Evolutionary conservation across 2,329 filamentous ascomycete genomes (phyloP), one percentile per base, ranked within the genome.

Genomic region (Nannizziopsis barbatae): DNA sequence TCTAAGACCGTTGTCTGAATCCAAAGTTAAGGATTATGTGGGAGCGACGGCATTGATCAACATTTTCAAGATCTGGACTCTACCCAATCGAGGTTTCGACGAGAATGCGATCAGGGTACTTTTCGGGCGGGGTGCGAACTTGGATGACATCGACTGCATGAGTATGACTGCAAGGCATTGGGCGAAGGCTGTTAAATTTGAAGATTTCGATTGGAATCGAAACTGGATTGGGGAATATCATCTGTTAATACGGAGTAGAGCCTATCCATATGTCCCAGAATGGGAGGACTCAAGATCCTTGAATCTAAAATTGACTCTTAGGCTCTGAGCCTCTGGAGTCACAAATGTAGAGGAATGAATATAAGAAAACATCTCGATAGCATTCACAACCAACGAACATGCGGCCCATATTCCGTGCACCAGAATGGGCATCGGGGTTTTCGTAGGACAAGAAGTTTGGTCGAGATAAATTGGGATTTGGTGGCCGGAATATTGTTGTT

Each of bases 11-110:
- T 22, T 42, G 42, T 2, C 37, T 50, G 14, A 14, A 38, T 15
- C 40, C 14, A 46, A 50, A 31, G 31, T 46, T 8, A 22, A n/a
- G 9, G 48, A 50, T 32, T 12, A 31, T 12, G 30, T 12, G 10
- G 48, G 48, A 31, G 36, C 37, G 20, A 50, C 48, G n/a, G 30
- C 42, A 2, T 38, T 50, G 37, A 45, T 42, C 35, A 30, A 50
- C 20, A 11, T 33, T 14, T 31, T 46, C 3, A 46, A 46, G 31
- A 14, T 22, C 7, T 39, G 14, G 12, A 30, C 35, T 12, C 27
- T 14, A 36, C n/a, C 2, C n/a, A 30, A 47, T 35, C 36, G 38
- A 27, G 14, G 15, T 6, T 17, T 47, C 12, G 15, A 37, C 4
- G 12, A 22, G 9, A 12, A 10, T 11, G 2, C 42, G 15, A 47